A percentile compares a stretch with the other conserved stretches of the same genome.
phyloP scores from a whole-genome alignment of 495 filamentous ascomycete genomes.

The Chaetomium cochliodes region DNA sequence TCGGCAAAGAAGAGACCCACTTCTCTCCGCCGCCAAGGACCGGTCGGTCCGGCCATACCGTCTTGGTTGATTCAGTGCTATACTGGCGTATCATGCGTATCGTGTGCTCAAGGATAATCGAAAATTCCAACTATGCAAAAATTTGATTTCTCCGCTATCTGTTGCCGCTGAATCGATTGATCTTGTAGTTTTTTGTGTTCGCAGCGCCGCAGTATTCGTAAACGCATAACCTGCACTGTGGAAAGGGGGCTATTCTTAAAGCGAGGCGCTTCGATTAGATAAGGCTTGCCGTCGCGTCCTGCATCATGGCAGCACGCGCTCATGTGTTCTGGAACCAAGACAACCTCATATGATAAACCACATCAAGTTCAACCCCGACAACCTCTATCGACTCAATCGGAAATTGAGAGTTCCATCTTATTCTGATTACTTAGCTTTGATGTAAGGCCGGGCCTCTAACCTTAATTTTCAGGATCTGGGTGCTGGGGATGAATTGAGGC shows the following conservation, averaged over 20 bases:
- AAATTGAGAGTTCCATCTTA: not conserved
- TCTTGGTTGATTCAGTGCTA: not conserved
- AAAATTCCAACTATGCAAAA: not conserved
- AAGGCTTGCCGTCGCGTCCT: constrained; percentile 13
- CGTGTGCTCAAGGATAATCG: too few relatives aligned
- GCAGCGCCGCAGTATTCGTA: not conserved
- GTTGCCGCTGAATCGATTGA: not conserved
- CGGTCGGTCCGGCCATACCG: not conserved
- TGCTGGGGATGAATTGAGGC: not conserved
- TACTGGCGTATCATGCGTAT: too few relatives aligned
- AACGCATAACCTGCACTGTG: not conserved
- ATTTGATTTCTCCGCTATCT: not conserved
- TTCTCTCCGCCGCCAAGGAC: not conserved
- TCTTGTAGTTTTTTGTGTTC: not conserved
- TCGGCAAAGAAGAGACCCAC: not conserved
- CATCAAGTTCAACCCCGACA: not conserved
- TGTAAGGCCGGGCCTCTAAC: too few relatives aligned
- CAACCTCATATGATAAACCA: not conserved
- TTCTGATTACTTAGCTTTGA: too few relatives aligned
- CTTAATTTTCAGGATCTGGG: not conserved
- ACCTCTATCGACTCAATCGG: not conserved
- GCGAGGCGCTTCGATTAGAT: constrained; percentile 9
- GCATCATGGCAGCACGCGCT: constrained; percentile 9
- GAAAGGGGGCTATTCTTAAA: not conserved
- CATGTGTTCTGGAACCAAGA: not conserved